Evolutionary conservation across 306 rosid genomes (phyloP).

Genomic region (Gastrolobium villosum): DNA sequence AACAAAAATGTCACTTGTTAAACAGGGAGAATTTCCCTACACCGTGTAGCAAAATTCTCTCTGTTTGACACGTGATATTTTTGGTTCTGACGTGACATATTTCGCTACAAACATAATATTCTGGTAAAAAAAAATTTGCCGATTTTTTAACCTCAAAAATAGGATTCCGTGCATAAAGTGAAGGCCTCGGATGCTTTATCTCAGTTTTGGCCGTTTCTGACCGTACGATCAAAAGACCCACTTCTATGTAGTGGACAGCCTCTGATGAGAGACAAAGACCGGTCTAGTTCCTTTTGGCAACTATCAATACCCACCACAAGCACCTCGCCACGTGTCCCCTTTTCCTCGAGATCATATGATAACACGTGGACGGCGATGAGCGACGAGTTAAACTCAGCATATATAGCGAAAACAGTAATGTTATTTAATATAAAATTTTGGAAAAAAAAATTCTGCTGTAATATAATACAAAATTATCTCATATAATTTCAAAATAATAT

Average conservation of each 20-base stretch:
- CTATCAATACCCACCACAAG: neutral
- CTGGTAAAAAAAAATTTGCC: too few species aligned
- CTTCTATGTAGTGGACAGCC: neutral
- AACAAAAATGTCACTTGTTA: too few species aligned
- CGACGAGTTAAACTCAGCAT: neutral
- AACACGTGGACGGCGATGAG: neutral
- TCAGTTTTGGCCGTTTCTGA: constrained; percentile 11
- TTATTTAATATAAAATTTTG: too few species aligned
- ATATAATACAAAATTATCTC: too few species aligned
- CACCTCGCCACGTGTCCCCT: neutral
- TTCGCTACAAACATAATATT: too few species aligned
- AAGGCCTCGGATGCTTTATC: neutral
- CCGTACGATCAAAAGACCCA: neutral
- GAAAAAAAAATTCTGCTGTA: too few species aligned
- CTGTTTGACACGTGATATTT: too few species aligned
- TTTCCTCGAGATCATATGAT: neutral
- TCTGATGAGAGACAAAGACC: constrained; percentile 17
- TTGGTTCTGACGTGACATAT: too few species aligned
- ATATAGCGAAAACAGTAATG: neutral
- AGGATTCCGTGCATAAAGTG: constrained; percentile 11
- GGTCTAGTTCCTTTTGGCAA: constrained; percentile 38
- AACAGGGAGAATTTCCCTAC: too few species aligned
- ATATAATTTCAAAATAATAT: too few species aligned
- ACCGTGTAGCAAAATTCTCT: too few species aligned
- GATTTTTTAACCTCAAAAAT: neutral